Base-by-base conservation (phyloP, 2,329 filamentous ascomycete genomes). In the Helminthosporium solani region DNA sequence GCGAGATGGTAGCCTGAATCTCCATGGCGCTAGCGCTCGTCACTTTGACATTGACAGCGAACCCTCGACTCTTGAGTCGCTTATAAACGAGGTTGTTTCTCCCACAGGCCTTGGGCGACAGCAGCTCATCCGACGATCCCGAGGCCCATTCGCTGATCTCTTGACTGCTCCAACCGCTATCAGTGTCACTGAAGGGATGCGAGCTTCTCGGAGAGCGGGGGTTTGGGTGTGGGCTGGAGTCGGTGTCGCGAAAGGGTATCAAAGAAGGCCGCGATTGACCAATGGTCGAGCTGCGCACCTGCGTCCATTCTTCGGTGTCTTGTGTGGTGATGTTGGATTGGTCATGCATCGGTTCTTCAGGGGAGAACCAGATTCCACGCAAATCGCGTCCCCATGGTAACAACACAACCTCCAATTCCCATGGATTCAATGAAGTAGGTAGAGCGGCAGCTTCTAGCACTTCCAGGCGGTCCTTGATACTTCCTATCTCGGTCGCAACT, bases 321-420 rank as follows among this genome's bases (percentile, higher is more conserved):
- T 74, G 70, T 9, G 73, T 73, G 8, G 60, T 63, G 2, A 61
- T 54, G 14, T 52, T 59, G 27, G 65, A 56, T 6, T 59, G 46
- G 50, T 71, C 58, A 50, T 69, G 66, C 58, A 68, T 68, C 45
- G 63, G 66, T 48, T 72, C 74, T 38, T 67, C 64, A 7, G 70
- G 61, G 7, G 73, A 70, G 43, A 74, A 77, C 79, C 79, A 82
- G 18, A 81, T 72, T 2, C 79, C 78, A 49, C 70, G 73, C 18
- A 82, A 61, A n/a, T 75, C 66, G 33, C 72, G 68, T 3, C 79
- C 78, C 64, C 88, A 92, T 1, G 88, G 88, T 7, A 91, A 66
- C 46, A 90, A 82, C 1, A 91, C 82, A 3, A 91, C 84, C 60
- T 91, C 87, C 1, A 92, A 73, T 53, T 87, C 81, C 85, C 87